A percentile compares a stretch with the other conserved stretches of the same genome.
These are phyloP conservation scores for Anthracocystis walkeri DNA, from an alignment of 1,284 basidiomycete species.

Conservation along the genomic window DNA sequence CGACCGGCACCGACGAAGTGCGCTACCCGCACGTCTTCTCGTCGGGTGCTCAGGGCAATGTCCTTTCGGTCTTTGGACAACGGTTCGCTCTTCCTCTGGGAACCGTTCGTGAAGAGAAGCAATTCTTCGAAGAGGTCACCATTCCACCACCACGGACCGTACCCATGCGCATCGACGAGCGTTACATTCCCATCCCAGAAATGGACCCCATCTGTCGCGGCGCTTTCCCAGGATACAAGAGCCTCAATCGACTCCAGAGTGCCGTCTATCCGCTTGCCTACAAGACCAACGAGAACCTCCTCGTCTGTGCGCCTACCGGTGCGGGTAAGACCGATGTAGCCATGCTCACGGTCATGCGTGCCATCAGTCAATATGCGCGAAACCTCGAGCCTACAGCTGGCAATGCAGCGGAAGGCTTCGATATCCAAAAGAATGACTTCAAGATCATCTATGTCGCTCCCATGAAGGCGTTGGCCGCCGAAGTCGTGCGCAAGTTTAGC, in stretches of 20 bases:
- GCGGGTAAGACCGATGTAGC: constrained; percentile 98
- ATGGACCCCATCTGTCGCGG: constrained; percentile 83
- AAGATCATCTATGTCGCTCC: constrained; percentile 99
- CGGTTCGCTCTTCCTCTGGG: constrained; percentile 87
- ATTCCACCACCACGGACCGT: constrained; percentile 86
- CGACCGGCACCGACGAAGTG: constrained; percentile 74
- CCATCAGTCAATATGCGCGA: constrained; percentile 81
- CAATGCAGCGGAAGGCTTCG: constrained; percentile 46
- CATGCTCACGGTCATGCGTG: constrained; percentile 90
- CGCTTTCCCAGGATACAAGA: constrained; percentile 90
- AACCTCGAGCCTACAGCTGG: constrained; percentile 76
- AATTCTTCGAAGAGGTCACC: constrained; percentile 79
- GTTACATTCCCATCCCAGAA: constrained; percentile 79
- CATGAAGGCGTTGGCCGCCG: constrained; percentile 97
- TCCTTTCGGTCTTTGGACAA: constrained; percentile 79
- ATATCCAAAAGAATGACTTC: constrained; percentile 73
- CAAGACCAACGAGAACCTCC: constrained; percentile 92
- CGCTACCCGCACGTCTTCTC: constrained; percentile 90
- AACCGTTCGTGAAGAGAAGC: constrained; percentile 77
- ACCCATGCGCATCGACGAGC: constrained; percentile 81
- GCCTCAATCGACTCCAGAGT: constrained; percentile 93
- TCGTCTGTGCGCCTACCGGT: constrained; percentile 74
- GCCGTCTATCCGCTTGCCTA: constrained; percentile 95
- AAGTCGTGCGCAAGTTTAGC: constrained; percentile 91
- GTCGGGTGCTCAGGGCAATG: constrained; percentile 77